Conservation (phyloP, 2,329 filamentous ascomycete species). For the Neonectria sp. region DNA sequence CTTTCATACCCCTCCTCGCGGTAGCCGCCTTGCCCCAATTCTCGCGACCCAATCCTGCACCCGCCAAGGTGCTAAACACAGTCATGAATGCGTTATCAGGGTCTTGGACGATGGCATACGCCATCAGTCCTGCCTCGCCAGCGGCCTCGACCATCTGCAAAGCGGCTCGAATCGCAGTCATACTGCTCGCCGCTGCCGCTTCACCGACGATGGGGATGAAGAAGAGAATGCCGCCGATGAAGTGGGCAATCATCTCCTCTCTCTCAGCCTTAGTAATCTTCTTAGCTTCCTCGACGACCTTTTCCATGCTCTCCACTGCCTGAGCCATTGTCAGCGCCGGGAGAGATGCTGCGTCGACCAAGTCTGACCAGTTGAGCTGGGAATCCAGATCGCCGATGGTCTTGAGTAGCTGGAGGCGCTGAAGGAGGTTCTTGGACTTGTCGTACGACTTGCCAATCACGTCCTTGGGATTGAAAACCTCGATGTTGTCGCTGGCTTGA, state of each 20-base stretch:
- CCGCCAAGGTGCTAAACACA: slow-evolving; percentile 38
- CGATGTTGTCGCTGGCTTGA: slow-evolving; percentile 22
- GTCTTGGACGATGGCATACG: slow-evolving; percentile 45
- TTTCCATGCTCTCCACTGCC: slow-evolving; percentile 46
- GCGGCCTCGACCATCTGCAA: slow-evolving; percentile 37
- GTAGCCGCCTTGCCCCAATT: slow-evolving; percentile 30
- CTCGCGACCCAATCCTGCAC: slow-evolving; percentile 29
- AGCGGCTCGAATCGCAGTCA: slow-evolving; percentile 32
- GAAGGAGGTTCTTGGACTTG: slow-evolving; percentile 19
- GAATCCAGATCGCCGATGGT: slow-evolving; percentile 7
- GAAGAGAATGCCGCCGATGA: slow-evolving; percentile 63
- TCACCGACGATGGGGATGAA: slow-evolving; percentile 66
- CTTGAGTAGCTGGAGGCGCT: slow-evolving; percentile 16
- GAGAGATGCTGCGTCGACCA: slow-evolving; percentile 31
- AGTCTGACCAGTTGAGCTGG: slow-evolving; percentile 13
- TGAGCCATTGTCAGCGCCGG: slow-evolving; percentile 39
- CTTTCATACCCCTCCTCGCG: slow-evolving; percentile 33
- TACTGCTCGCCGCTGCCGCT: slow-evolving; percentile 48
- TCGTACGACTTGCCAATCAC: slow-evolving; percentile 36
- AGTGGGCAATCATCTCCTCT: slow-evolving; percentile 44
- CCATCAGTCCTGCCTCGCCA: slow-evolving; percentile 42
- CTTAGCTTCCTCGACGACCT: slow-evolving; percentile 44
- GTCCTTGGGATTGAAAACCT: slow-evolving; percentile 42
- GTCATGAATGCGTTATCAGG: slow-evolving; percentile 46
- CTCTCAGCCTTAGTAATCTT: slow-evolving; percentile 40